Percentiles rank a stretch among this genome's conserved stretches.
Evolutionary conservation across 345 rosid species (phyloP).

Genomic region (Salix viminalis): DNA sequence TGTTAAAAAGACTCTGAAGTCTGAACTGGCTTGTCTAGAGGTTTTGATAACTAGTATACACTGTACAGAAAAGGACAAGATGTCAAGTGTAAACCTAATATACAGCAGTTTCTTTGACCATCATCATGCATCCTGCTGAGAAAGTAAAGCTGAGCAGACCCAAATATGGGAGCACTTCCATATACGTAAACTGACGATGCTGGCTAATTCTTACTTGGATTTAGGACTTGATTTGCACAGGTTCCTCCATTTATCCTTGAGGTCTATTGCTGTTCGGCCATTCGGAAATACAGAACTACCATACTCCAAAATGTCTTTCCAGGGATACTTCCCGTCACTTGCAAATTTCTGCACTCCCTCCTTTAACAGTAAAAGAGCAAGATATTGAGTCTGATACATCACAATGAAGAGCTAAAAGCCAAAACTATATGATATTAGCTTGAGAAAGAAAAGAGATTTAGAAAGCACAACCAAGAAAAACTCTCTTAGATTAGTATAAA

Average conservation of each 20-base stretch:
- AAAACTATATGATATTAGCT: neutral
- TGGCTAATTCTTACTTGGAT: conserved; percentile 12
- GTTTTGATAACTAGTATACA: too few species aligned
- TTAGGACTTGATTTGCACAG: conserved; percentile 33
- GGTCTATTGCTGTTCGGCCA: conserved; percentile 33
- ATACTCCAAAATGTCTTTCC: conserved; percentile 39
- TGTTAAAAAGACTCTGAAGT: too few species aligned
- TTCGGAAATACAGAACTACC: conserved; percentile 25
- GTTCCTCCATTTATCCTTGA: conserved; percentile 52
- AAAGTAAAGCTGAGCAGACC: neutral
- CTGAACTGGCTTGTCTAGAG: too few species aligned
- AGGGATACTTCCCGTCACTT: conserved; percentile 24
- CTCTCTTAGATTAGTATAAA: neutral
- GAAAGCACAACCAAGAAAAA: neutral
- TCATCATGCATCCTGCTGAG: neutral
- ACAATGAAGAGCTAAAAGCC: neutral
- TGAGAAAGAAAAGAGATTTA: neutral
- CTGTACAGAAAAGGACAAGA: neutral
- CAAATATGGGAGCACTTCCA: neutral
- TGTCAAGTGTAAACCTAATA: neutral
- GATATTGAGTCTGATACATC: neutral
- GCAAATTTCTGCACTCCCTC: conserved; percentile 35
- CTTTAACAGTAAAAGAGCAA: conserved; percentile 23
- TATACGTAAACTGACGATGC: conserved; percentile 9
- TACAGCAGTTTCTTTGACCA: neutral